phyloP scores from a whole-genome alignment of 2,329 filamentous ascomycete species.

The Phialocephala sp. region DNA sequence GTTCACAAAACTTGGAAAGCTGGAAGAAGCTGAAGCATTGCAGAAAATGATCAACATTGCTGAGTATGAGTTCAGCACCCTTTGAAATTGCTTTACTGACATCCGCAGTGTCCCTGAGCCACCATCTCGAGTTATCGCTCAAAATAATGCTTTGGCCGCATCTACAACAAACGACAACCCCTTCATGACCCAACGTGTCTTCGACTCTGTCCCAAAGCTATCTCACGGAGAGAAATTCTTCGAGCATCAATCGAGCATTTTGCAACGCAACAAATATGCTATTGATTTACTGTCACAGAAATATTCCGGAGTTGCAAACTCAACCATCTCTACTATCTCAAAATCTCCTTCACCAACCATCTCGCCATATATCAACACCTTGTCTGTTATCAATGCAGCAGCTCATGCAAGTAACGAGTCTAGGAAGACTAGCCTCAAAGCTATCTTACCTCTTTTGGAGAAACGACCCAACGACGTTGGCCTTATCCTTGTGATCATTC shows the following conservation, averaged over 20 bases:
- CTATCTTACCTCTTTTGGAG: slow-evolving; percentile 71
- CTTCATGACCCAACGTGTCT: slow-evolving; percentile 68
- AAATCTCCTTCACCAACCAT: slow-evolving; percentile 53
- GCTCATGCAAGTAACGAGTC: slow-evolving; percentile 69
- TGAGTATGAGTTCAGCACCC: slow-evolving; percentile 55
- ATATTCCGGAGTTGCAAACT: slow-evolving; percentile 62
- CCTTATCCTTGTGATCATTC: slow-evolving; percentile 77
- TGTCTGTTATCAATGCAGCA: slow-evolving; percentile 74
- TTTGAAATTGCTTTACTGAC: slow-evolving; percentile 40
- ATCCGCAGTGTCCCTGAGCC: slow-evolving; percentile 65
- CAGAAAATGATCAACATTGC: slow-evolving; percentile 65
- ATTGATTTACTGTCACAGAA: slow-evolving; percentile 72
- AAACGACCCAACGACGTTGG: slow-evolving; percentile 81
- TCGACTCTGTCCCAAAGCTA: slow-evolving; percentile 58
- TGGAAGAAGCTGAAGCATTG: slow-evolving; percentile 67
- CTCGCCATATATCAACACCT: slow-evolving; percentile 56
- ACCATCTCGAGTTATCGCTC: slow-evolving; percentile 68
- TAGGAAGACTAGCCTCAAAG: slow-evolving; percentile 71
- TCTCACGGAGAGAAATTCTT: slow-evolving; percentile 70
- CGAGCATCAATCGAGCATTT: slow-evolving; percentile 67
- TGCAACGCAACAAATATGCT: slow-evolving; percentile 67
- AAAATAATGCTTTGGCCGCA: slow-evolving; percentile 64
- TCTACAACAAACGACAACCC: slow-evolving; percentile 61
- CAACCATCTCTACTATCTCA: slow-evolving; percentile 53
- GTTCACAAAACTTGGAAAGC: slow-evolving; percentile 67